phyloP scores from a whole-genome alignment of 2,329 filamentous ascomycete species.

The Cercospora sp. region DNA sequence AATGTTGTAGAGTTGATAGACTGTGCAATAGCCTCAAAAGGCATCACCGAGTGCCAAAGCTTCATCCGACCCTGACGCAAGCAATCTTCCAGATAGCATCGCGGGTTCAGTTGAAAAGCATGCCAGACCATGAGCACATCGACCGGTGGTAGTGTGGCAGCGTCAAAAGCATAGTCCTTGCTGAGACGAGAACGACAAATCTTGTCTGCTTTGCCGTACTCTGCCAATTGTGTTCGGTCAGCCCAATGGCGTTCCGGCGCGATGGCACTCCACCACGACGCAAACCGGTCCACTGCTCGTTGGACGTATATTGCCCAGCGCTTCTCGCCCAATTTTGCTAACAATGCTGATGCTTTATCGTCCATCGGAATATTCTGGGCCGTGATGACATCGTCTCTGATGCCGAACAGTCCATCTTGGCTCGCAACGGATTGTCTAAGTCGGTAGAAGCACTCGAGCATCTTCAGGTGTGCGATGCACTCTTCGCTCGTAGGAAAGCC shows the following conservation, averaged over 20 bases:
- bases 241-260: constrained; percentile 30
- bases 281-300: constrained; percentile 67
- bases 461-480: constrained; percentile 72
- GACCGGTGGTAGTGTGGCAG: constrained; percentile 36
- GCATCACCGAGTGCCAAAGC: constrained; percentile 64
- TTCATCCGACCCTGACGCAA: constrained; percentile 58
- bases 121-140: constrained; percentile 82
- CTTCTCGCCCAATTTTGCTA: constrained; percentile 66
- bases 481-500: constrained; percentile 52
- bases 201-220: constrained; percentile 18
- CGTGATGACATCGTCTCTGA: constrained; percentile 45
- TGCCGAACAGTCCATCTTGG: constrained; percentile 65
- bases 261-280: constrained; percentile 60
- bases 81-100: constrained; percentile 72
- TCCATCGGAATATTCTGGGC: constrained; percentile 36
- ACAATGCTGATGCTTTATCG: constrained; percentile 31
- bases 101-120: constrained; percentile 74
- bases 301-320: constrained; percentile 71
- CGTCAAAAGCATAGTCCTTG: constrained; percentile 3
- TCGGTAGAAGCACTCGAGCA: constrained; percentile 66
- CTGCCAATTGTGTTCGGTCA: constrained; percentile 14
- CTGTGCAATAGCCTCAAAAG: constrained; percentile 61
- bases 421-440: constrained; percentile 68
- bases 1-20: constrained; percentile 61
- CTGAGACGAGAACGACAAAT: constrained; percentile 19